Evolutionary conservation across 108 stramenopile genomes (phyloP).

Genomic region (Nitzschia sp.): DNA sequence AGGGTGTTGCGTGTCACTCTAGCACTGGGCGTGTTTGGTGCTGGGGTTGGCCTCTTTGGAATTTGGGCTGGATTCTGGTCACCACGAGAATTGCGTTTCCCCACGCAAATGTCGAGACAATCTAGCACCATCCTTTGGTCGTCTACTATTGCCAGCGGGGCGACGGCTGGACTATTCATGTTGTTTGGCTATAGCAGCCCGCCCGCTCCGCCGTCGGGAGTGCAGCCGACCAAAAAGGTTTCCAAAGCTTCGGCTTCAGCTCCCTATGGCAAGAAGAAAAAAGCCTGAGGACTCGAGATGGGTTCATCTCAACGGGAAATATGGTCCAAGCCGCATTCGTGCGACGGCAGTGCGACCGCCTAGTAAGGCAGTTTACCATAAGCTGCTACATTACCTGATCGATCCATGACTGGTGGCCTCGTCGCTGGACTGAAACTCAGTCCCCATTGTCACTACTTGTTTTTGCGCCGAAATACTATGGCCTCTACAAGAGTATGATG

Average conservation of each 20-base stretch:
- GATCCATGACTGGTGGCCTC: too few species aligned
- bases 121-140: background rate
- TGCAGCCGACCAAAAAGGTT: background rate
- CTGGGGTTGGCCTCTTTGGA: conserved; percentile 12
- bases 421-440: too few species aligned
- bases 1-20: conserved; percentile 8
- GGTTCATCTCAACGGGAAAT: background rate
- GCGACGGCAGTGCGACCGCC: too few species aligned
- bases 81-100: background rate
- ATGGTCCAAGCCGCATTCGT: too few species aligned
- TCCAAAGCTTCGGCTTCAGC: too few species aligned
- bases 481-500: too few species aligned
- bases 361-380: too few species aligned
- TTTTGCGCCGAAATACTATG: too few species aligned
- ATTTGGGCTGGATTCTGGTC: conserved; percentile 2
- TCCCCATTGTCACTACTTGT: too few species aligned
- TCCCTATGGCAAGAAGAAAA: background rate
- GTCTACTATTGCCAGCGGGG: conserved; percentile 16
- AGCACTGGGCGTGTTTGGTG: conserved; percentile 5
- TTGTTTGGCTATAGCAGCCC: background rate
- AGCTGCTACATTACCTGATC: too few species aligned
- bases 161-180: conserved; percentile 13
- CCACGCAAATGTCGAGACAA: background rate
- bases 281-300: background rate
- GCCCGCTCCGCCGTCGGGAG: background rate